phyloP scores from a whole-genome alignment of 306 rosid species.

The Quercus suber region DNA sequence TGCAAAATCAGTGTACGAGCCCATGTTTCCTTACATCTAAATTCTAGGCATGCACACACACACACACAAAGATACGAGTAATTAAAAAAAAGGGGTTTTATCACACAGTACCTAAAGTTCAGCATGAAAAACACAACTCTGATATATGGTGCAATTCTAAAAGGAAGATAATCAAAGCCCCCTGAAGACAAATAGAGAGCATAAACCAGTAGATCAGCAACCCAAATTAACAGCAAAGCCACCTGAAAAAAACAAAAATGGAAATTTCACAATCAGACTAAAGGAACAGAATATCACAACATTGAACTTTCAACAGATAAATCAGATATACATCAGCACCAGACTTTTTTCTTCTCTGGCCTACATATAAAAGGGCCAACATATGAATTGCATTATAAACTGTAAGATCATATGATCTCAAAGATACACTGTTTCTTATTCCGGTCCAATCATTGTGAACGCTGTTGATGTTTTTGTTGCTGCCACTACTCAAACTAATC shows the following conservation, averaged over 20 bases:
- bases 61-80: neutral
- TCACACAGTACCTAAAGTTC: conserved; percentile 65
- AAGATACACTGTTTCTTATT: neutral
- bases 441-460: too few relatives aligned
- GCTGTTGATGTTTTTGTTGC: neutral
- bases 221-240: conserved; percentile 51
- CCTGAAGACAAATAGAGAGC: conserved; percentile 66
- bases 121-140: conserved; percentile 81
- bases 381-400: neutral
- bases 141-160: conserved; percentile 91
- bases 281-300: conserved; percentile 3
- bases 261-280: conserved; percentile 21
- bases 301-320: conserved; percentile 1
- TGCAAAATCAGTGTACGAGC: neutral
- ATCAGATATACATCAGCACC: neutral
- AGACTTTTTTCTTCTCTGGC: neutral
- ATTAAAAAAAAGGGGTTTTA: conserved; percentile 1
- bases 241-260: conserved; percentile 50
- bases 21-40: neutral
- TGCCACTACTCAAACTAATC: neutral
- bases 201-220: conserved; percentile 71
- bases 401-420: neutral
- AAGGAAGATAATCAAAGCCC: conserved; percentile 70
- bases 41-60: too few relatives aligned
- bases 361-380: neutral